Base-by-base conservation (phyloP, 2,329 filamentous ascomycete species). In the Colletotrichum australisinense region DNA sequence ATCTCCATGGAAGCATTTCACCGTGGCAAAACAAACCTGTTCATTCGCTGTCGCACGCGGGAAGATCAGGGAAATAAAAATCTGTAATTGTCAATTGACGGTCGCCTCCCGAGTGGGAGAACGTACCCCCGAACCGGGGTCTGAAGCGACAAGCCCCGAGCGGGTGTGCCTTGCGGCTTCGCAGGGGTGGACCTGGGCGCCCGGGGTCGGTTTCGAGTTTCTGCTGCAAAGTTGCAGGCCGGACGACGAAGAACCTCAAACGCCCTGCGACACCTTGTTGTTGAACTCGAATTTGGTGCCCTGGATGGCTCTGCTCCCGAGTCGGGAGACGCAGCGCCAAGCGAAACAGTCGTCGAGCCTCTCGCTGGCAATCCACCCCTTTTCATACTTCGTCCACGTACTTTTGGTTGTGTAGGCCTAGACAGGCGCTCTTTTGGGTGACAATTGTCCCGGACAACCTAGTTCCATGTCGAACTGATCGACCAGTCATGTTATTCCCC, bases 191-290 rank as follows among this genome's bases (percentile, higher is more conserved):
- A 24, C 67, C 70, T 56, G 38, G 67, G 67, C 49, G 55, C 22
- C 60, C 46, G 22, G 71, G 67, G 67, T 65, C 19, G 67, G 71
- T 70, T 70, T 73, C 56, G 42, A 49, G 42, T 49, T 49, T 49
- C 38, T 16, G 14, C 16, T 42, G 38, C 14, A 42, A 16, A 16
- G 38, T 16, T 16, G 16, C 42, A n/a, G 42, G 67, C 32, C 60
- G 30, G 70, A 16, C 14, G 38, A 16, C 38, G 5, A 42, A 16
- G 26, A 73, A 70, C 71, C 71, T 70, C 71, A 73, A 73, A 73
- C 71, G 55, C 42, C 32, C 66, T 73, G 67, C 67, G 67, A 73
- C 60, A 73, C 67, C 66, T 57, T 73, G 46, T 73, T 53, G 42
- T 57, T 16, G 53, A 30, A 56, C 14, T 42, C 7, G 35, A 30